Conservation (phyloP, 2,329 filamentous ascomycete genomes). For the Curvularia sp. region DNA sequence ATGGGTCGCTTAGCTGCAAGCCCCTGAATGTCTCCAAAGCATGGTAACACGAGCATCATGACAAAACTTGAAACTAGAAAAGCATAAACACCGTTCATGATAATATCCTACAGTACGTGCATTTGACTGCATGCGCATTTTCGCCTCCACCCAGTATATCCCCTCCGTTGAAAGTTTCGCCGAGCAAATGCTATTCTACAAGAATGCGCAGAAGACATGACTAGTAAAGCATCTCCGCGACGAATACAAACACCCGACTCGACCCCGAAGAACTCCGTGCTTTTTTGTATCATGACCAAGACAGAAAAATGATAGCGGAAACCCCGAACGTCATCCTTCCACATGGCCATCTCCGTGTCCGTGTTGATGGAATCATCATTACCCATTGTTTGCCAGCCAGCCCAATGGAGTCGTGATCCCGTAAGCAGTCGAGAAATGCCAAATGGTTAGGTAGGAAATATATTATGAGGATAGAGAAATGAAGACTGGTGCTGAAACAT, state of each 20-base stretch:
- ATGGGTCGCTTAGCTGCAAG: background rate
- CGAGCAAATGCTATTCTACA: conserved; percentile 35
- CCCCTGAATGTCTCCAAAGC: background rate
- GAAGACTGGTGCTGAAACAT: conserved; percentile 27
- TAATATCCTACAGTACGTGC: conserved; percentile 33
- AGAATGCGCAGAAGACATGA: conserved; percentile 25
- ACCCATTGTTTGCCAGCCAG: conserved; percentile 35
- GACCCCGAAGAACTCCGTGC: conserved; percentile 25
- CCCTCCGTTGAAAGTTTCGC: conserved; percentile 21
- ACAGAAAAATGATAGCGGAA: conserved; percentile 20
- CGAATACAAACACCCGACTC: conserved; percentile 20
- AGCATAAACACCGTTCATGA: conserved; percentile 23
- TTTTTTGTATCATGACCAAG: conserved; percentile 24
- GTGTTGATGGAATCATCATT: conserved; percentile 24
- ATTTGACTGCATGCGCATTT: conserved; percentile 15
- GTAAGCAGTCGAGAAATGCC: conserved; percentile 23
- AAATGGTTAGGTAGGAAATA: conserved; percentile 23
- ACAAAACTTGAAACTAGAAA: background rate
- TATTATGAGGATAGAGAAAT: conserved; percentile 28
- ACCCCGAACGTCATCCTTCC: conserved; percentile 11
- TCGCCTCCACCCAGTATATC: conserved; percentile 15
- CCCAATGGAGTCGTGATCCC: conserved; percentile 31
- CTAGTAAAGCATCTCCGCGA: conserved; percentile 22
- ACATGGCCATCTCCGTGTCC: conserved; percentile 10
- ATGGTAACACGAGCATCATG: background rate